Percentiles rank a stretch among this genome's conserved stretches.
phyloP scores from a whole-genome alignment of 202 grass and related monocot genomes.

The Elaeis oleifera region DNA sequence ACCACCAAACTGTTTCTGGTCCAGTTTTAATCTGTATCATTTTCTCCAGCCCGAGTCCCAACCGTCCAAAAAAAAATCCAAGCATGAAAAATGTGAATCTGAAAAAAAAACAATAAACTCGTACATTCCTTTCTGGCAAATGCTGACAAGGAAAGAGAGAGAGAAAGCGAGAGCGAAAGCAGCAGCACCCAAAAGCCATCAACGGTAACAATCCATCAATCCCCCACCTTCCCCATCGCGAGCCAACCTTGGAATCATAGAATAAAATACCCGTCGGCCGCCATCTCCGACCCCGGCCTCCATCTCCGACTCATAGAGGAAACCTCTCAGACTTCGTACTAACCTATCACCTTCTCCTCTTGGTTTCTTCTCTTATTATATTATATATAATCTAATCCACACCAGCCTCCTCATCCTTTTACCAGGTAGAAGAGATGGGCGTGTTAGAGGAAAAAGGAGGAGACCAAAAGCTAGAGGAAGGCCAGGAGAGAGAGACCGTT shows the following conservation, averaged over 20 bases:
- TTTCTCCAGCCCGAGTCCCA: too few relatives aligned
- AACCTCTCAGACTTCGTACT: background rate
- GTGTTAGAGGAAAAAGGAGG: background rate
- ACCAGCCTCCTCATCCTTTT: background rate
- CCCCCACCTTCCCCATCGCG: background rate
- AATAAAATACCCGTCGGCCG: too few relatives aligned
- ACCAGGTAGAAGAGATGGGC: too few relatives aligned
- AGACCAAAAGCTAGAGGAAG: background rate
- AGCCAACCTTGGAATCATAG: background rate
- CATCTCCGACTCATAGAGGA: too few relatives aligned
- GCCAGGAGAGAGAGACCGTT: too few relatives aligned
- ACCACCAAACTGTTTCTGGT: too few relatives aligned
- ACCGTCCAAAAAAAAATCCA: too few relatives aligned
- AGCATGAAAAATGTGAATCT: too few relatives aligned
- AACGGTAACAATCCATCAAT: background rate
- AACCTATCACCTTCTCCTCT: background rate
- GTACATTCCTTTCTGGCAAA: background rate
- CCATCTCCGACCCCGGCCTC: too few relatives aligned
- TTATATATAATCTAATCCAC: background rate
- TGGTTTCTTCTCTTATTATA: background rate
- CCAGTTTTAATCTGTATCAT: too few relatives aligned
- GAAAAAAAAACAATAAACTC: too few relatives aligned
- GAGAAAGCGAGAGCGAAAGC: background rate
- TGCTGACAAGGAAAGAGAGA: constrained; percentile 22
- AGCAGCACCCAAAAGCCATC: background rate